Evolutionary conservation across 225 moss, liverwort and hornwort species (phyloP).

Genomic region (Straminergon stramineum): DNA sequence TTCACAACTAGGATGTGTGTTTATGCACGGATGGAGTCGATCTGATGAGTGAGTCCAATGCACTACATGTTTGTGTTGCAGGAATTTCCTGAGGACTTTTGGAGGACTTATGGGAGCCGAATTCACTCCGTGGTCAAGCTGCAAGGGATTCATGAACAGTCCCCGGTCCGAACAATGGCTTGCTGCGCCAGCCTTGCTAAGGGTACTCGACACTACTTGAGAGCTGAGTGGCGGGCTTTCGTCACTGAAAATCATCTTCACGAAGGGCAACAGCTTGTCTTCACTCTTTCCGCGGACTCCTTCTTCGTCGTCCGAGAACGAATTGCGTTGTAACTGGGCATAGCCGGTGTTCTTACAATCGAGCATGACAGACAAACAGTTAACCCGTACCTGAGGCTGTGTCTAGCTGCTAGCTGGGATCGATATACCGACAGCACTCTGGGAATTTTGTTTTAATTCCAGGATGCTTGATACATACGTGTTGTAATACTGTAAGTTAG

Average conservation of each 20-base stretch:
- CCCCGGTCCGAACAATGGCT: neutral
- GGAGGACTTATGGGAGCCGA: neutral
- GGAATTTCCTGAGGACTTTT: slow-evolving; percentile 1
- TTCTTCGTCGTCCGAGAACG: neutral
- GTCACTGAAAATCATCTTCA: neutral
- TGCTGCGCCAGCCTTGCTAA: neutral
- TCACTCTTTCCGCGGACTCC: slow-evolving; percentile 5
- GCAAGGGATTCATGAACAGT: slow-evolving; percentile 1
- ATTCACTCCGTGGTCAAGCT: neutral
- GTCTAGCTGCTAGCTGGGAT: too few species aligned
- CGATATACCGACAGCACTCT: neutral
- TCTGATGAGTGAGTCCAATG: neutral
- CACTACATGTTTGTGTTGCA: neutral
- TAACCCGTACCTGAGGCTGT: neutral
- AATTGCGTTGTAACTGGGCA: neutral
- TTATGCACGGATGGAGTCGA: neutral
- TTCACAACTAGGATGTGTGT: neutral
- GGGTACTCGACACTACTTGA: neutral
- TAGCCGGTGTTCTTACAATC: neutral
- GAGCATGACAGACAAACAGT: neutral
- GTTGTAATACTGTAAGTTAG: too few species aligned
- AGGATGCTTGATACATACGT: neutral
- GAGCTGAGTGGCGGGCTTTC: neutral
- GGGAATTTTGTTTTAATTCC: neutral
- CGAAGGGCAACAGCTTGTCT: neutral